phyloP scores from a whole-genome alignment of 495 filamentous ascomycete genomes.

The Delitschia confertaspora region DNA sequence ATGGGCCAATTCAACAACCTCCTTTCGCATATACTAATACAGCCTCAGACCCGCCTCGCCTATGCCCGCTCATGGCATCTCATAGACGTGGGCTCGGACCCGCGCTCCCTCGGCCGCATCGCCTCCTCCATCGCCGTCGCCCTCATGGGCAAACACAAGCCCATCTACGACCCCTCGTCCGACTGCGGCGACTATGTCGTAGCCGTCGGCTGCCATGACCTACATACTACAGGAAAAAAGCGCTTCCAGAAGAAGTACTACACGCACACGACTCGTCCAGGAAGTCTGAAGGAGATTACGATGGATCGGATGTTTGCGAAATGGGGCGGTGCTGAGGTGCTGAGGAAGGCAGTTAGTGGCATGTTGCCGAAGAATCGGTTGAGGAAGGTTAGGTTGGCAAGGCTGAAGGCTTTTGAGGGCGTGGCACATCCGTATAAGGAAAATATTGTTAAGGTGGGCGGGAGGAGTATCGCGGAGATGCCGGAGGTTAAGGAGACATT shows the following conservation, averaged over 20 bases:
- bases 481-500: slow-evolving; percentile 41
- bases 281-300: slow-evolving; percentile 74
- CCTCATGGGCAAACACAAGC: slow-evolving; percentile 99
- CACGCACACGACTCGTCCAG: slow-evolving; percentile 81
- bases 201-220: slow-evolving; percentile 73
- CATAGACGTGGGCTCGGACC: slow-evolving; percentile 58
- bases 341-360: slow-evolving; percentile 83
- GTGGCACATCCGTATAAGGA: slow-evolving; percentile 80
- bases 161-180: slow-evolving; percentile 85
- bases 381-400: slow-evolving; percentile 71
- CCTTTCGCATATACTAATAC: not conserved
- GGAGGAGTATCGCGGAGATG: slow-evolving; percentile 28
- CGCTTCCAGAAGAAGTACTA: slow-evolving; percentile 91
- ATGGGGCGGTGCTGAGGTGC: slow-evolving; percentile 86
- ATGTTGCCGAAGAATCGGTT: slow-evolving; percentile 98
- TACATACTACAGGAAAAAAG: slow-evolving; percentile 87
- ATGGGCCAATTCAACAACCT: not conserved
- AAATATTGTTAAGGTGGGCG: slow-evolving; percentile 64
- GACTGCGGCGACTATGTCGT: slow-evolving; percentile 99
- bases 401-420: slow-evolving; percentile 93
- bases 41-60: slow-evolving; percentile 75
- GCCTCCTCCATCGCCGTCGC: slow-evolving; percentile 82
- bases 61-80: slow-evolving; percentile 94
- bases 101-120: slow-evolving; percentile 67
- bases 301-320: slow-evolving; percentile 94